Percentiles rank a stretch among this genome's conserved stretches.
These are phyloP conservation scores for Fraxinus quadrangulata DNA, from an alignment of 257 asterid species.

Conservation along the genomic window DNA sequence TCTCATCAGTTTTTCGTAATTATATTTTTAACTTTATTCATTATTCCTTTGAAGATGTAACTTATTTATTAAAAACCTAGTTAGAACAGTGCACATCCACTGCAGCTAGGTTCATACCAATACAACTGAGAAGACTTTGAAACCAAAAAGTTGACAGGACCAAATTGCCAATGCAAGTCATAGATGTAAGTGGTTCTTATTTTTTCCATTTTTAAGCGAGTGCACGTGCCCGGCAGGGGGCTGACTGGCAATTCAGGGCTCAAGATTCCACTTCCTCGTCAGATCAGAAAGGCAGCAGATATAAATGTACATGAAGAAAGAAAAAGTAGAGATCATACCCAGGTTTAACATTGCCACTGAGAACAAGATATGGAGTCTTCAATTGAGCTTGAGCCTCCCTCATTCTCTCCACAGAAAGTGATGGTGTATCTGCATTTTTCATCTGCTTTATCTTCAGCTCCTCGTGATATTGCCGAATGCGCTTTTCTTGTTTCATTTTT, in stretches of 20 bases:
- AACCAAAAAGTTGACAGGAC: not conserved
- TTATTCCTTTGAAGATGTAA: no score
- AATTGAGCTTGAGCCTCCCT: conserved; percentile 80
- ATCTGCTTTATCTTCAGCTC: conserved; percentile 91
- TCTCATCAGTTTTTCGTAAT: not conserved
- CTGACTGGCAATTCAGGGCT: not conserved
- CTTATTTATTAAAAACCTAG: not conserved
- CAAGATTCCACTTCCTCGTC: conserved; percentile 12
- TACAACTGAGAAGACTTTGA: not conserved
- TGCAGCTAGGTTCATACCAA: conserved; percentile 1
- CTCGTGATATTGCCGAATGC: conserved; percentile 84
- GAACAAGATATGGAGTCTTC: conserved; percentile 76
- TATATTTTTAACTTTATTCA: no score
- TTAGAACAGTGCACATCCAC: not conserved
- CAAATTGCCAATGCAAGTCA: not conserved
- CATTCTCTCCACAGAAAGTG: conserved; percentile 87
- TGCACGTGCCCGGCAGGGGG: not conserved
- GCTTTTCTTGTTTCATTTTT: conserved; percentile 90
- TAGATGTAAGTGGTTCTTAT: not conserved
- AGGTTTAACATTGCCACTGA: conserved; percentile 85
- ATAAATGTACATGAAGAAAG: conserved; percentile 14
- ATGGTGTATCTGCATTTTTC: conserved; percentile 93
- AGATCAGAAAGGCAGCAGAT: conserved; percentile 7
- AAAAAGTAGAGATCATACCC: conserved; percentile 55
- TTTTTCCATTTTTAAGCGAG: not conserved